phyloP scores from a whole-genome alignment of 2,329 filamentous ascomycete species.

The Phoma herbarum region DNA sequence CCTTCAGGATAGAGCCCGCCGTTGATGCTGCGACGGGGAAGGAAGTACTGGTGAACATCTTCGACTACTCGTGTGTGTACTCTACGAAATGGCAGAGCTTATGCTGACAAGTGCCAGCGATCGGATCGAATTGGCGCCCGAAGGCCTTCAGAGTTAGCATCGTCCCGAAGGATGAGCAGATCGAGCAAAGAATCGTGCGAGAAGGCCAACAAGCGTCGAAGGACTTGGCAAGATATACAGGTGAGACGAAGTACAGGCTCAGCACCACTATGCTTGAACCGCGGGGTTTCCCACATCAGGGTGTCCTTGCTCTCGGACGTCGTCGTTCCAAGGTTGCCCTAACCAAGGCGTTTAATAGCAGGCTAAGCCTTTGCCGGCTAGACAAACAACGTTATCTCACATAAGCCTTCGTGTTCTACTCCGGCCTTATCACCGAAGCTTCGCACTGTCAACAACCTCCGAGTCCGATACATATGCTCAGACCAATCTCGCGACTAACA shows the following conservation, averaged over 20 bases:
- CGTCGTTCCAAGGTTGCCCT: too few relatives aligned
- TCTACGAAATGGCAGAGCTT: neutral
- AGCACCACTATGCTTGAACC: too few relatives aligned
- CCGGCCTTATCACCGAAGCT: neutral
- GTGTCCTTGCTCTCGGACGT: too few relatives aligned
- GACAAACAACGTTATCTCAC: neutral
- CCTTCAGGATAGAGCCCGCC: conserved; percentile 59
- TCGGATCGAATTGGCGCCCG: conserved; percentile 66
- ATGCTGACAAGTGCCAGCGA: conserved; percentile 49
- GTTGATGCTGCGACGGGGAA: conserved; percentile 52
- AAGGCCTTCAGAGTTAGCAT: conserved; percentile 64
- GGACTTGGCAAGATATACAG: too few relatives aligned
- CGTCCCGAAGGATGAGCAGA: conserved; percentile 41
- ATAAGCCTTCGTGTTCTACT: neutral
- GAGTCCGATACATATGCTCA: neutral
- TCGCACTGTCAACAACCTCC: neutral
- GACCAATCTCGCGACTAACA: neutral
- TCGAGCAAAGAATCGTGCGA: neutral
- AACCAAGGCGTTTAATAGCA: too few relatives aligned
- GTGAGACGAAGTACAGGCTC: too few relatives aligned
- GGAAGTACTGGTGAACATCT: conserved; percentile 65
- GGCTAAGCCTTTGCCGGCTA: neutral
- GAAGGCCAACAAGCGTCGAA: too few relatives aligned
- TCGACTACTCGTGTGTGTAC: conserved; percentile 58
- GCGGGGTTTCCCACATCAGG: too few relatives aligned